Evolutionary conservation across 441 rosid species (phyloP).

Genomic region (Flueggea neowawraea): DNA sequence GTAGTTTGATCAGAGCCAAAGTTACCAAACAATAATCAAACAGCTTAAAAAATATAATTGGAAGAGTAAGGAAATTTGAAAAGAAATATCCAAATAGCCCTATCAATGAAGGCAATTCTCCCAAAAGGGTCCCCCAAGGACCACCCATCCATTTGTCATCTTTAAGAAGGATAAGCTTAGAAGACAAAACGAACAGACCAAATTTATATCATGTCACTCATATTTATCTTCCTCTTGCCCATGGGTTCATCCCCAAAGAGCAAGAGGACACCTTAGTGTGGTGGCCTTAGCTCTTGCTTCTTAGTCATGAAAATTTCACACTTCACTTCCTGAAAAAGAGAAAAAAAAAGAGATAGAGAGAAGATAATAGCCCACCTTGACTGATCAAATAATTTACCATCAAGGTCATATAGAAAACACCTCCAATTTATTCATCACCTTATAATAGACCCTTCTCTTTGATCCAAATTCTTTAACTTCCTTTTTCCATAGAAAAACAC

Average conservation of each 20-base stretch:
- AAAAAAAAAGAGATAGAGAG: too few species aligned
- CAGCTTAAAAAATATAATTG: too few species aligned
- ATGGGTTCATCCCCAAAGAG: slow-evolving; percentile 14
- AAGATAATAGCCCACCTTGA: slow-evolving; percentile 12
- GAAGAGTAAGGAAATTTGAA: too few species aligned
- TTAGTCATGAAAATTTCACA: neutral
- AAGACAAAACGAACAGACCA: neutral
- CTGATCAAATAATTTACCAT: slow-evolving; percentile 23
- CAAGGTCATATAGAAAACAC: neutral
- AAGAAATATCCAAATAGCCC: too few species aligned
- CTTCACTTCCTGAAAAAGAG: neutral
- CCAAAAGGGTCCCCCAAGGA: slow-evolving; percentile 31
- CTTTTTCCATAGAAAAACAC: neutral
- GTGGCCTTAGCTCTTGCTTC: slow-evolving; percentile 15
- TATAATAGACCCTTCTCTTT: slow-evolving; percentile 9
- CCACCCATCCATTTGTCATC: slow-evolving; percentile 26
- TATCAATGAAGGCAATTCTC: too few species aligned
- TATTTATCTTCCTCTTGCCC: neutral
- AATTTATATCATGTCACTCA: too few species aligned
- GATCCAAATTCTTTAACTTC: neutral
- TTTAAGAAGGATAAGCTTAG: slow-evolving; percentile 30
- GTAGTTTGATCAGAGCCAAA: too few species aligned
- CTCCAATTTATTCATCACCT: neutral
- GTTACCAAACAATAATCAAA: too few species aligned
- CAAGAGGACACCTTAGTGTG: slow-evolving; percentile 25